These are phyloP conservation scores for Fusarium scirpi DNA, from an alignment of 2,329 filamentous ascomycete species.

Conservation along the genomic window DNA sequence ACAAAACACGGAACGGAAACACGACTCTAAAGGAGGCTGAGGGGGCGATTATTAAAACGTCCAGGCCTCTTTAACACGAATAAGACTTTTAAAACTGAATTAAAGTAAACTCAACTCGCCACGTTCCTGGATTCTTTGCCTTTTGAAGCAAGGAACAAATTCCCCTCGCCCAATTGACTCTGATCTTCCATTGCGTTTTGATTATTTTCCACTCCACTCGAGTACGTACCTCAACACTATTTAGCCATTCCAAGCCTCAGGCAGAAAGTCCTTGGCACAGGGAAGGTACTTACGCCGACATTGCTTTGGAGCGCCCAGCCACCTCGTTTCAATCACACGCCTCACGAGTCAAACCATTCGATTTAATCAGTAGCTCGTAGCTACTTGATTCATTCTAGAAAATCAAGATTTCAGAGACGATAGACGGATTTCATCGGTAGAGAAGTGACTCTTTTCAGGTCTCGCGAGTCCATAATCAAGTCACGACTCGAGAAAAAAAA, in stretches of 20 bases:
- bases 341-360: slow-evolving; percentile 40
- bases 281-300: slow-evolving; percentile 16
- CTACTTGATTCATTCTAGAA: slow-evolving; percentile 25
- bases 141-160: slow-evolving; percentile 27
- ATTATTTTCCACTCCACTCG: slow-evolving; percentile 21
- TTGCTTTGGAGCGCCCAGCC: slow-evolving; percentile 38
- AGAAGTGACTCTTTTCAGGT: slow-evolving; percentile 37
- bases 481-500: slow-evolving; percentile 25
- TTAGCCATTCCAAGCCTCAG: slow-evolving; percentile 19
- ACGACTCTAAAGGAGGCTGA: slow-evolving; percentile 35
- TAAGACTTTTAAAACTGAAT: slow-evolving; percentile 14
- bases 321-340: slow-evolving; percentile 38
- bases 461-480: slow-evolving; percentile 35
- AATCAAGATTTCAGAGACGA: slow-evolving; percentile 21
- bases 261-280: slow-evolving; percentile 31
- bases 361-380: slow-evolving; percentile 21
- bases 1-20: background rate
- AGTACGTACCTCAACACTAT: slow-evolving; percentile 20
- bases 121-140: slow-evolving; percentile 35
- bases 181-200: slow-evolving; percentile 4
- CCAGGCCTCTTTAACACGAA: slow-evolving; percentile 16
- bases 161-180: slow-evolving; percentile 19
- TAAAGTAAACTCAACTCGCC: slow-evolving; percentile 28
- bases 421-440: slow-evolving; percentile 29
- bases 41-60: slow-evolving; percentile 35